Percentiles rank a stretch among this genome's conserved stretches.
phyloP scores from a whole-genome alignment of 805 yeast genomes.

The Candida takata region DNA sequence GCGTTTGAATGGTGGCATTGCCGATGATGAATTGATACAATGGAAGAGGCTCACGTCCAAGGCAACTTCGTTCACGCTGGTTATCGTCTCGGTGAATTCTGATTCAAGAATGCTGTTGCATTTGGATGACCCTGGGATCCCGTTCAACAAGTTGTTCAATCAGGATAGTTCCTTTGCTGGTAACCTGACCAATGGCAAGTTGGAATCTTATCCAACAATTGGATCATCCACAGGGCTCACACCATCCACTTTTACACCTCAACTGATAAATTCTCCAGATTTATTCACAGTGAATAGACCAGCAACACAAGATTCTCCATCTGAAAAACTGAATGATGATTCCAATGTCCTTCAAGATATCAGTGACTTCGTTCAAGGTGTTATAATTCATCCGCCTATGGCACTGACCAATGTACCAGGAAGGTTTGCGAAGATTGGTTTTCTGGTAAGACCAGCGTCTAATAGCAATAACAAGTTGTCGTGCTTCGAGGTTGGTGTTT shows the following conservation, averaged over 20 bases:
- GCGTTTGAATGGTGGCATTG: slow-evolving; percentile 63
- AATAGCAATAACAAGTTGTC: slow-evolving; percentile 25
- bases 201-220: slow-evolving; percentile 20
- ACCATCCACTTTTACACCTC: slow-evolving; percentile 24
- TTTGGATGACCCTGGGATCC: slow-evolving; percentile 26
- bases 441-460: slow-evolving; percentile 39
- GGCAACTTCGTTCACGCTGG: slow-evolving; percentile 47
- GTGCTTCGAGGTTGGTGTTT: slow-evolving; percentile 54
- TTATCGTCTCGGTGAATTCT: slow-evolving; percentile 63
- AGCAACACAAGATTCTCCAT: slow-evolving; percentile 13
- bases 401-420: slow-evolving; percentile 68
- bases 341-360: slow-evolving; percentile 36
- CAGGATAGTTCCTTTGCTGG: slow-evolving; percentile 17
- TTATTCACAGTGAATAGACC: slow-evolving; percentile 14
- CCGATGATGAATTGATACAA: slow-evolving; percentile 74
- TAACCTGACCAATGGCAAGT: slow-evolving; percentile 2
- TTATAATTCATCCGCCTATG: slow-evolving; percentile 51
- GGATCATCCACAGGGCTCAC: slow-evolving; percentile 23
- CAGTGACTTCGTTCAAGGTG: slow-evolving; percentile 45
- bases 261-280: slow-evolving; percentile 23
- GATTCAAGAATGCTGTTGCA: slow-evolving; percentile 40
- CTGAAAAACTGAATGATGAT: slow-evolving; percentile 14
- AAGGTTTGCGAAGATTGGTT: slow-evolving; percentile 66
- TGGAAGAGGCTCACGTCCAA: slow-evolving; percentile 69
- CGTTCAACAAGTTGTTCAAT: slow-evolving; percentile 28